A percentile compares a stretch with the other conserved stretches of the same genome.
These are phyloP conservation scores for Phialocephala sp. DNA, from an alignment of 2,329 filamentous ascomycete genomes.

Conservation along the genomic window DNA sequence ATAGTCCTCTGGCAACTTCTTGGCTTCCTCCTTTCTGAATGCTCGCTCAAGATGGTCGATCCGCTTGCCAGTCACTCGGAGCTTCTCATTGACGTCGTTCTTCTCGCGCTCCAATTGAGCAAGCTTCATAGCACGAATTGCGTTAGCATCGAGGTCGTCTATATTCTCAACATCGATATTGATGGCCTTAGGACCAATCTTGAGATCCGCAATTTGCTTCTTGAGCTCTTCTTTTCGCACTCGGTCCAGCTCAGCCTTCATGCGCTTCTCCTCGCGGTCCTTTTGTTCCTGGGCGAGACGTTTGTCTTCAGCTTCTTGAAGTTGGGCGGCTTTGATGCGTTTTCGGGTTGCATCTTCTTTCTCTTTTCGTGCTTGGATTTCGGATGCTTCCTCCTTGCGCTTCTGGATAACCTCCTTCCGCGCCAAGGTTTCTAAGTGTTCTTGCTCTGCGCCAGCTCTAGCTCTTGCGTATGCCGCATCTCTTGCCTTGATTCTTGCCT, in stretches of 20 bases:
- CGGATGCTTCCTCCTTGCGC: constrained; percentile 94
- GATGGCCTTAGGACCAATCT: constrained; percentile 79
- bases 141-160: constrained; percentile 85
- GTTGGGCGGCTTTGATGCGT: constrained; percentile 82
- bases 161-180: constrained; percentile 82
- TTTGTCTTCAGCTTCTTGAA: constrained; percentile 87
- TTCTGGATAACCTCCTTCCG: constrained; percentile 93
- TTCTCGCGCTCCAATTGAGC: constrained; percentile 97
- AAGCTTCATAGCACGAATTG: constrained; percentile 92
- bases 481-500: constrained; percentile 79
- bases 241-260: constrained; percentile 86
- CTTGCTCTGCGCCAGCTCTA: constrained; percentile 86
- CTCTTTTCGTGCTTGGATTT: constrained; percentile 85
- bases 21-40: constrained; percentile 92
- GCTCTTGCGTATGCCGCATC: constrained; percentile 81
- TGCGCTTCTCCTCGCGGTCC: constrained; percentile 84
- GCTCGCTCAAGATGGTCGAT: constrained; percentile 97
- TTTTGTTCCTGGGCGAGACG: constrained; percentile 91
- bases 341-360: constrained; percentile 92
- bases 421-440: constrained; percentile 83
- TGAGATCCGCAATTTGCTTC: constrained; percentile 89
- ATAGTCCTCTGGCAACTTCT: constrained; percentile 88
- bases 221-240: constrained; percentile 93
- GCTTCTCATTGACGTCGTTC: constrained; percentile 90
- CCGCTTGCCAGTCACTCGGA: constrained; percentile 91